Conservation (phyloP, 1,139 yeast genomes). For the Lipomyces yarrowii region DNA sequence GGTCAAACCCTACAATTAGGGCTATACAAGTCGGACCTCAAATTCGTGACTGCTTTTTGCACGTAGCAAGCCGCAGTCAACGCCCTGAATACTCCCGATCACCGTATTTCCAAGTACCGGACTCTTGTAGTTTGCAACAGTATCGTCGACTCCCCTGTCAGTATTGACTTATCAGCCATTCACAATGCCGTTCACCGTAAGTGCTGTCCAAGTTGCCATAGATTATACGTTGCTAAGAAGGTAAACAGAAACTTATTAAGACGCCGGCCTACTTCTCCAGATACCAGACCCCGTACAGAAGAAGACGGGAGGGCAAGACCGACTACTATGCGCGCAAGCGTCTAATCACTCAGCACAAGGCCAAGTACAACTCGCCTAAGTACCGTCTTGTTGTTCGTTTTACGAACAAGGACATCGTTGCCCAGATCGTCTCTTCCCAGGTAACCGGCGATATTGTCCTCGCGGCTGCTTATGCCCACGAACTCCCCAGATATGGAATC, state of each 20-base stretch:
- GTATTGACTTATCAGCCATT: background rate
- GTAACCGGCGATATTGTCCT: conserved; percentile 96
- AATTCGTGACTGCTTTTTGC: background rate
- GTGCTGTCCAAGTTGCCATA: conserved; percentile 1
- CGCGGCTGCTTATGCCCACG: conserved; percentile 98
- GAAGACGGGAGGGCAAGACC: conserved; percentile 99
- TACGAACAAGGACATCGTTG: conserved; percentile 99
- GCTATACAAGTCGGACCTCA: background rate
- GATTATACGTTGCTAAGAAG: background rate
- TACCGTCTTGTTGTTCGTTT: conserved; percentile 99
- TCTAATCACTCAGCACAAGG: conserved; percentile 99
- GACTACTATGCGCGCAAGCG: conserved; percentile 99
- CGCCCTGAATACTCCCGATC: background rate
- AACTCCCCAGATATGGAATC: conserved; percentile 97
- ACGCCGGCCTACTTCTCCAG: conserved; percentile 97
- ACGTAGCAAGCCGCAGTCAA: background rate
- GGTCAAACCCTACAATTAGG: background rate
- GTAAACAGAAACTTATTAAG: conserved; percentile 65
- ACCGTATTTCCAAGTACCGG: background rate
- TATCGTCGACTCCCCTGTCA: background rate
- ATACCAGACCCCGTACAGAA: conserved; percentile 99
- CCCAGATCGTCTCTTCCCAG: conserved; percentile 95
- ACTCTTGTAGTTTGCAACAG: background rate
- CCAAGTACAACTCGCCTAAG: conserved; percentile 99
- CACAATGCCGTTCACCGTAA: conserved; percentile 33